Base-by-base conservation (phyloP, 768 basidiomycete genomes). In the Rossbeevera mucosa region DNA sequence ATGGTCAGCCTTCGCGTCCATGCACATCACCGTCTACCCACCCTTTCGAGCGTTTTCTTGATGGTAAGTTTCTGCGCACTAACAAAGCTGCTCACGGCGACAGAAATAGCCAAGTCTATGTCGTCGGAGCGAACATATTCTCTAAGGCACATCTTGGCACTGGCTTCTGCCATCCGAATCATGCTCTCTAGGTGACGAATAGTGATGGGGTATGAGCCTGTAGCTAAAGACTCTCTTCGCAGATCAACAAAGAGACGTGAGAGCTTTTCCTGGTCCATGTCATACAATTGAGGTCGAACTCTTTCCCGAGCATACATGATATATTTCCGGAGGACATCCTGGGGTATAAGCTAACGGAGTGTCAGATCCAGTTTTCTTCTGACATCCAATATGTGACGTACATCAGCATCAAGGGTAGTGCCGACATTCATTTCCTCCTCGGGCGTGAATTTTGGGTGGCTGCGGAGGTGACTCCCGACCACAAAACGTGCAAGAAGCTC, bases 111-210 rank as follows among this genome's bases (percentile, higher is more conserved):
- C 47, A 98, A 74, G 68, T 99, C 94, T 61, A 99, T 93, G 66
- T 99, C 96, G 68, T 98, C 96, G 33, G 86, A 77, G 43, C 96
- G 82, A 28, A 98, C 96, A 64, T 92, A 97, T 71, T 98, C 95
- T 48, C 96, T 80, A 56, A 99, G 74, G 45, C 94, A 85, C 96
- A 99, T 98, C 77, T 95, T 96, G 21, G 96, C 96, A 64, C 90
- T 93, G 13, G 96, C 95, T 71, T 99, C 96, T 3, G 92, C 82
- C 95, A 98, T 98, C 36, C 96, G 87, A 71, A 99, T 98, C 91
- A 96, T 96, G 67, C 93, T 95, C 73, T 99, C 96, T 53, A 99
- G 72, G 65, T 98, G 96, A 51, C 96, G 91, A 45, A 98, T 88
- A 8, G 96, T 99, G 67, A 99, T 96, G 2, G 96, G 96, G 72